phyloP scores from a whole-genome alignment of 495 filamentous ascomycete genomes.

The Lophiostoma macrostomum region DNA sequence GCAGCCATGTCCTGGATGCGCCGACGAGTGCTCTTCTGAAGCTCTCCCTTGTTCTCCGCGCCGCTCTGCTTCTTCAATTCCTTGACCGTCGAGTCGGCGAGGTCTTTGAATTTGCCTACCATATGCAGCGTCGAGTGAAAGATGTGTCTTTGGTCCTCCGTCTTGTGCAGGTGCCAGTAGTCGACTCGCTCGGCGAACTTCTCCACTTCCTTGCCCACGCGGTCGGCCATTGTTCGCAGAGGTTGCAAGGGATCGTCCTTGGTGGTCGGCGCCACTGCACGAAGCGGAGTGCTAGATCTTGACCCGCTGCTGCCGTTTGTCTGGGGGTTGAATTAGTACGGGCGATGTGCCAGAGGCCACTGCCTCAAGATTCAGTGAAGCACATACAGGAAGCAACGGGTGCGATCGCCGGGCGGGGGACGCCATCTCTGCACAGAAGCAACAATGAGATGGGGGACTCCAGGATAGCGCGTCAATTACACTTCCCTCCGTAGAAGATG shows the following conservation, averaged over 20 bases:
- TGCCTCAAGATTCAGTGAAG: too few relatives aligned
- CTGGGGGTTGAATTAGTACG: not conserved
- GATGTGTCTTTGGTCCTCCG: conserved; percentile 5
- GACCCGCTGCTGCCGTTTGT: not conserved
- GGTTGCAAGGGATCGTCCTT: conserved; percentile 46
- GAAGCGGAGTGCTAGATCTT: not conserved
- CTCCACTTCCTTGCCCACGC: conserved; percentile 61
- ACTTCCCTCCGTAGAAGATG: too few relatives aligned
- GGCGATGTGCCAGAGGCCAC: too few relatives aligned
- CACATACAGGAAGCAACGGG: too few relatives aligned
- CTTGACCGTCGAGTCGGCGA: conserved; percentile 37
- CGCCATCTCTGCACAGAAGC: too few relatives aligned
- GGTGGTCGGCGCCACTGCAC: not conserved
- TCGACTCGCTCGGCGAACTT: conserved; percentile 65
- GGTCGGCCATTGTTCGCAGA: conserved; percentile 57
- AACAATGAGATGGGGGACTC: too few relatives aligned
- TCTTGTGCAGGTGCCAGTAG: conserved; percentile 42
- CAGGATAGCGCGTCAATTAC: too few relatives aligned
- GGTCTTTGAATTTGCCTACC: conserved; percentile 39
- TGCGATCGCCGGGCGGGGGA: too few relatives aligned
- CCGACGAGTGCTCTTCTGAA: conserved; percentile 35
- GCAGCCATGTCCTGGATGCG: conserved; percentile 21
- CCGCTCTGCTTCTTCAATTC: conserved; percentile 37
- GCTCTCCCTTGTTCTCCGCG: conserved; percentile 35
- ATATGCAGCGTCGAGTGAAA: conserved; percentile 35